Conservation (phyloP, 352 stramenopile species). For the Globisporangium emineosum region DNA sequence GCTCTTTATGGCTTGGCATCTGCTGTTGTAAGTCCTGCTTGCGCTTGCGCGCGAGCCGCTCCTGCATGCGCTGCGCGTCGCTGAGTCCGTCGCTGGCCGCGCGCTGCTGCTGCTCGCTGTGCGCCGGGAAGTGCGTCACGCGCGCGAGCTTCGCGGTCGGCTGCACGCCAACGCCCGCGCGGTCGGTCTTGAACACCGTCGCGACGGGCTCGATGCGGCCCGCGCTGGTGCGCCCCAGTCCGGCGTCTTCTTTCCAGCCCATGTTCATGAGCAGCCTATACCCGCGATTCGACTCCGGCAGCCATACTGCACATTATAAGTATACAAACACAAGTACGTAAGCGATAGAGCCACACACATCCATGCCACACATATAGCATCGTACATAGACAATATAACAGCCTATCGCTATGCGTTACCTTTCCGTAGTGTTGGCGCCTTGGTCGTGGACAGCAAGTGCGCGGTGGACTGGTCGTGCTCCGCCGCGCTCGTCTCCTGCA, state of each 20-base stretch:
- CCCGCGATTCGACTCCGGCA: slow-evolving; percentile 64
- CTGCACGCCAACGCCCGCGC: slow-evolving; percentile 35
- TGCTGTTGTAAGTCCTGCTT: slow-evolving; percentile 30
- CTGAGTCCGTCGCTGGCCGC: slow-evolving; percentile 28
- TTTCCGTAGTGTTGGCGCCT: slow-evolving; percentile 45
- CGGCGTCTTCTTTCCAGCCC: slow-evolving; percentile 47
- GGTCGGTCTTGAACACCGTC: slow-evolving; percentile 54
- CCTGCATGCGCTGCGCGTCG: slow-evolving; percentile 37
- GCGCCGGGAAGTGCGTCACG: slow-evolving; percentile 40
- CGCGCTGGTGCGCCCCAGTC: slow-evolving; percentile 29
- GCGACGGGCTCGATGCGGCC: slow-evolving; percentile 47
- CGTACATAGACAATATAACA: background rate
- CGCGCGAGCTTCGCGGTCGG: slow-evolving; percentile 25
- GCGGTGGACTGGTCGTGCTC: slow-evolving; percentile 55
- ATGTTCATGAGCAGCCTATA: slow-evolving; percentile 59
- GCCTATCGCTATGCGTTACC: slow-evolving; percentile 20
- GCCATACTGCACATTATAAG: slow-evolving; percentile 32
- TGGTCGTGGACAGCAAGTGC: slow-evolving; percentile 45
- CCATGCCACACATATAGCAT: no score
- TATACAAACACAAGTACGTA: slow-evolving; percentile 8
- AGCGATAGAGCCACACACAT: no score
- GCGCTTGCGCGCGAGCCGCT: slow-evolving; percentile 42
- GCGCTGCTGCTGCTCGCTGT: slow-evolving; percentile 34
- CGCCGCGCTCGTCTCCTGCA: slow-evolving; percentile 42
- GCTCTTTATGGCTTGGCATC: slow-evolving; percentile 21